Evolutionary conservation across 331 rosid species (phyloP).

Genomic region (Telfairia occidentalis): DNA sequence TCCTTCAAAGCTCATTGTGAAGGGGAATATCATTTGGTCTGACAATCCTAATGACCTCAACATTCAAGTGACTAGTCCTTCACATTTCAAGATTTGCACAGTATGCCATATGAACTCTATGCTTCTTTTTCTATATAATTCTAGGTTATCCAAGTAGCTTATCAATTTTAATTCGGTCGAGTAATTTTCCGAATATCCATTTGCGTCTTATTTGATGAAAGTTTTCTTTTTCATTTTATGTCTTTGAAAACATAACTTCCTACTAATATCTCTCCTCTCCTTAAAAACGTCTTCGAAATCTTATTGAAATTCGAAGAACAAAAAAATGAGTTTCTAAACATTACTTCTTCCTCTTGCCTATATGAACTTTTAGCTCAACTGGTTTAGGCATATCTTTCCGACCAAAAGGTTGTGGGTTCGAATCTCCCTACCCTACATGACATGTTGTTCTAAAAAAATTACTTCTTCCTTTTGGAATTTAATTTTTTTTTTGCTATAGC

Average conservation of each 20-base stretch:
- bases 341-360: too few relatives aligned
- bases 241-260: background rate
- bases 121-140: background rate
- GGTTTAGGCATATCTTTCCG: too few relatives aligned
- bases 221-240: background rate
- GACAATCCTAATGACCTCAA: conserved; percentile 81
- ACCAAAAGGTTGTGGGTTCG: too few relatives aligned
- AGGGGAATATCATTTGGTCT: conserved; percentile 92
- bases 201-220: background rate
- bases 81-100: conserved; percentile 85
- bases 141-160: background rate
- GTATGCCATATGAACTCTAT: conserved; percentile 30
- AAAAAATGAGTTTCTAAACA: too few relatives aligned
- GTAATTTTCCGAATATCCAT: background rate
- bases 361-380: too few relatives aligned
- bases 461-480: too few relatives aligned
- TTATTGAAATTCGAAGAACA: background rate
- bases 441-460: too few relatives aligned
- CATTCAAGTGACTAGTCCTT: conserved; percentile 73
- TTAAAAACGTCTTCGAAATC: background rate
- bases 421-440: too few relatives aligned
- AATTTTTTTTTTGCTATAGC: too few relatives aligned
- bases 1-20: conserved; percentile 73
- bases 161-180: background rate
- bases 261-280: background rate